Base-by-base conservation (phyloP, 345 rosid species). In the Gossypioides kirkii region DNA sequence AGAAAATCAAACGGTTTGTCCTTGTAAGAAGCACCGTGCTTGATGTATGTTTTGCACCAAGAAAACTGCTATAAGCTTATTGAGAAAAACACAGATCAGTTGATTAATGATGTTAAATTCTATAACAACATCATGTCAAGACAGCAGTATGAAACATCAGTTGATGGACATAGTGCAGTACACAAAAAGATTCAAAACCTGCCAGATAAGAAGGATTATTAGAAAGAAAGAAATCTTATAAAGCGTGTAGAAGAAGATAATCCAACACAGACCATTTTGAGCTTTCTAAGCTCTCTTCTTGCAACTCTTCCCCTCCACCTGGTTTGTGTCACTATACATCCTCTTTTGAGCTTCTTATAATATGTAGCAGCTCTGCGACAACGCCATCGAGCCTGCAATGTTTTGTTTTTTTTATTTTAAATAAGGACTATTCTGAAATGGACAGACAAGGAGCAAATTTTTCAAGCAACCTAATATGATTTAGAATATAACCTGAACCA, bases 261-360 rank as follows among this genome's bases (percentile, higher is more conserved):
- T 74, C 41, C 16, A 9, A 32, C 28, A 67, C 85, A 50, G 13
- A 91, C 97, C 97, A 89, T 84, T 88, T 91, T 89, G 66, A 89
- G 94, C 83, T 85, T 84, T 75, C 91, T 74, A 58, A 91, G 97
- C 76, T 85, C 94, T 75, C 71, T 86, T 77, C 77, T 80, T 11
- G 87, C 97, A 78, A 83, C 73, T 81, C 76, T 91, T 52, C 94
- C 90, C 71, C 97, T 89, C 97, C 97, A 91, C 73, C 91, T 78
- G 60, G 88, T 85, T 79, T 91, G 97, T 26, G 94, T 77, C 42
- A 84, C 75, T 65, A 89, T 80, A 4, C 80, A 81, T 72, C 90
- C 89, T 75, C 83, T 91, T 79, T 81, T 75, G 69, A 91, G 97
- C 82, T 77, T 86, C 76, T 80, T 86, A 69, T 87, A 89, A 75